Evolutionary conservation across 148 eudicot species (phyloP).

Genomic region (Oxyria digyna): DNA sequence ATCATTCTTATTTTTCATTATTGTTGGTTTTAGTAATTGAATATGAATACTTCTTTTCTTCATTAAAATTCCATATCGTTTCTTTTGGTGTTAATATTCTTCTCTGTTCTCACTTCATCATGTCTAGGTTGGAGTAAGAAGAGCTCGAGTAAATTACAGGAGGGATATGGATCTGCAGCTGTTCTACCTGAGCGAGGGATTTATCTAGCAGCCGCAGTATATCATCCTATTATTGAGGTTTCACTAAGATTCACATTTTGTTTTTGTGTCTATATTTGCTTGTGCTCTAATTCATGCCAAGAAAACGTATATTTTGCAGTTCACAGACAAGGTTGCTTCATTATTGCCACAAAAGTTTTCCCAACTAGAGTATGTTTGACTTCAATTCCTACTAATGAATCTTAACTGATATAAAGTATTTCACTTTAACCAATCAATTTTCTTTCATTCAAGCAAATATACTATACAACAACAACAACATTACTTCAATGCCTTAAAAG

Average conservation of each 20-base stretch:
- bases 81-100: constrained; percentile 31
- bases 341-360: constrained; percentile 79
- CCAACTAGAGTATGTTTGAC: constrained; percentile 69
- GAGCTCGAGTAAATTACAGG: constrained; percentile 61
- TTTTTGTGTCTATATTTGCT: not conserved
- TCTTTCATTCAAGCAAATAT: not conserved
- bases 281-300: not conserved
- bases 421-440: not conserved
- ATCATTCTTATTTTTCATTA: not conserved
- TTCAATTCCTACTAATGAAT: not conserved
- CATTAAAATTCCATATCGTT: constrained; percentile 2
- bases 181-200: constrained; percentile 93
- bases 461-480: too few species aligned
- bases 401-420: not conserved
- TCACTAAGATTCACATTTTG: constrained; percentile 5
- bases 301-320: constrained; percentile 38
- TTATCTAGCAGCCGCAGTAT: constrained; percentile 88
- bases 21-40: not conserved
- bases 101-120: constrained; percentile 12
- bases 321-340: constrained; percentile 70
- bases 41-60: not conserved
- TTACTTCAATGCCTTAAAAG: too few species aligned
- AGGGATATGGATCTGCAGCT: constrained; percentile 94
- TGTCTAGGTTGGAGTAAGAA: constrained; percentile 74
- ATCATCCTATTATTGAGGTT: constrained; percentile 92